phyloP scores from a whole-genome alignment of 1,139 yeast species.

The Debaryomyces udenii region DNA sequence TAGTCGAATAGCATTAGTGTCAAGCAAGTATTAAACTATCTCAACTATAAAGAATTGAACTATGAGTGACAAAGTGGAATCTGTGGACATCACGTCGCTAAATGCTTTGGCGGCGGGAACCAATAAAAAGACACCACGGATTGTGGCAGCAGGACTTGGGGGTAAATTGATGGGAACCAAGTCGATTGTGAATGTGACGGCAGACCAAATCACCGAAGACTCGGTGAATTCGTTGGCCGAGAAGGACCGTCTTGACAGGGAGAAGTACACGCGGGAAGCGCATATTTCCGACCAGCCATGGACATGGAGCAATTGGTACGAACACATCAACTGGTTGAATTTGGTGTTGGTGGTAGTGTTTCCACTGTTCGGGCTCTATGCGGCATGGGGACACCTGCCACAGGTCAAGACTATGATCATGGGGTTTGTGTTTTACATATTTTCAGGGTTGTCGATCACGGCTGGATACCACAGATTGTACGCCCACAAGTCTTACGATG shows the following conservation, averaged over 20 bases:
- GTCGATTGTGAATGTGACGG: slow-evolving; percentile 65
- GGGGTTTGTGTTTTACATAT: slow-evolving; percentile 62
- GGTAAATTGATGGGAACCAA: slow-evolving; percentile 82
- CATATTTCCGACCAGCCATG: slow-evolving; percentile 94
- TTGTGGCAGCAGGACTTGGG: slow-evolving; percentile 77
- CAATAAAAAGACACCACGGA: slow-evolving; percentile 66
- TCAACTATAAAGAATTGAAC: too few relatives aligned
- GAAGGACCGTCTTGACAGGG: slow-evolving; percentile 57
- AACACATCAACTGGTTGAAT: slow-evolving; percentile 94
- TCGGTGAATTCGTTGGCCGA: slow-evolving; percentile 52
- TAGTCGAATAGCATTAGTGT: too few relatives aligned
- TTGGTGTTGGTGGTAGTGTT: slow-evolving; percentile 71
- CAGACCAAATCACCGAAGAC: slow-evolving; percentile 61
- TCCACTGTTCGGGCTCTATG: slow-evolving; percentile 65
- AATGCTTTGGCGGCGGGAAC: slow-evolving; percentile 91
- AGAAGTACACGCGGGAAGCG: slow-evolving; percentile 46
- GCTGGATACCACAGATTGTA: slow-evolving; percentile 77
- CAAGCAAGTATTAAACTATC: too few relatives aligned
- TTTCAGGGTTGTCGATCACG: slow-evolving; percentile 88
- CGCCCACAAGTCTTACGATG: slow-evolving; percentile 87
- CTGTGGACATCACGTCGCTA: slow-evolving; percentile 72
- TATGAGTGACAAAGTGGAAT: too few relatives aligned
- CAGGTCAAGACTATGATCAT: slow-evolving; percentile 61
- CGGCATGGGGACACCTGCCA: slow-evolving; percentile 55
- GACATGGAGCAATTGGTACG: slow-evolving; percentile 80